Evolutionary conservation across 495 filamentous ascomycete species (phyloP), one percentile per base, ranked within the genome.

Genomic region (Daldinia bambusicola): DNA sequence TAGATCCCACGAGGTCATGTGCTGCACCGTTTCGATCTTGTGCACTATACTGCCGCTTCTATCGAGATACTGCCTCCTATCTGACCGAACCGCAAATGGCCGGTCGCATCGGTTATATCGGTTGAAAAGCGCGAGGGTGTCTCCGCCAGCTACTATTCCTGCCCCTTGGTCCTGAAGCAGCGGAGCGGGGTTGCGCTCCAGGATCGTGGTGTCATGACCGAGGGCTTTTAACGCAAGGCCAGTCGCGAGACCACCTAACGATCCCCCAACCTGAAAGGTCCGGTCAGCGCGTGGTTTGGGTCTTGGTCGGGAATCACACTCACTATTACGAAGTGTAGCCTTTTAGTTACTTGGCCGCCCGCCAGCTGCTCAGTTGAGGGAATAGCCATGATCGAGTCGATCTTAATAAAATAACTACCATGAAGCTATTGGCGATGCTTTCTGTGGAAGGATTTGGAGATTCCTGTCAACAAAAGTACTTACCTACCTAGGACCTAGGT

Each of bases 131-230:
- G 72, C 76, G 0, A 80, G 72, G 0, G 77, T 71, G 34, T 80
- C 75, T 2, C 78, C 76, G 0, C 84, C 82, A 8, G 82, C 82
- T 0, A 85, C 83, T 34, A 89, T 85, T 1, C 87, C 86, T 6
- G 87, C 87, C 14, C 86, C 87, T 77, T 88, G 84, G 70, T 86
- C 82, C 53, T 86, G 80, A 0, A 87, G 79, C 8, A 85, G 67
- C 1, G 82, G 74, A 1, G 72, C 75, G 0, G 80, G 75, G 45
- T 81, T 84, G 18, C 85, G 81, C 70, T 89, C 86, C 14, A 89
- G 81, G 52, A 89, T 85, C 1, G 78, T 82, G 32, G 84, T 83
- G 68, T 82, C 71, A 74, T 86, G 81, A 13, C 82, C 81, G 7
- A 86, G 80, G 0, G 78, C 74, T 57, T 82, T 83, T 22, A 88